These are phyloP conservation scores for Solanum neorickii DNA, from an alignment of 257 asterid genomes.

Conservation along the genomic window DNA sequence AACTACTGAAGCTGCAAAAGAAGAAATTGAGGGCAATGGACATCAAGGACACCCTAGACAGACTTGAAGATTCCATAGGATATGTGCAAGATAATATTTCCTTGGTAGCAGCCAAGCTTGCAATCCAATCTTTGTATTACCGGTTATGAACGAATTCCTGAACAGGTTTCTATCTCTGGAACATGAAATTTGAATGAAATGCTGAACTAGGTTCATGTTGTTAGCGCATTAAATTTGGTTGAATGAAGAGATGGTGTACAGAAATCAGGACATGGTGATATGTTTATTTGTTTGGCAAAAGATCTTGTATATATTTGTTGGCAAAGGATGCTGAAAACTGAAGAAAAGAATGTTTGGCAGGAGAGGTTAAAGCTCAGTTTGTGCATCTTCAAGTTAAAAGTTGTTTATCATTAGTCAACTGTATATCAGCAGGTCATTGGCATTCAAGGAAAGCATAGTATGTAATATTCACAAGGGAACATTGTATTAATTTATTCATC, in stretches of 20 bases:
- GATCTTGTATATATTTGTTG: neutral
- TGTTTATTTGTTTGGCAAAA: neutral
- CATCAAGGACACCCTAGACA: conserved; percentile 44
- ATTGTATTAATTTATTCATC: neutral
- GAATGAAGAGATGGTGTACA: neutral
- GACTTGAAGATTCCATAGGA: conserved; percentile 35
- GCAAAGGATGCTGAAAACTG: neutral
- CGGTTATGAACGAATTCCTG: neutral
- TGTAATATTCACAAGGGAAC: neutral
- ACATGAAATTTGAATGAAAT: neutral
- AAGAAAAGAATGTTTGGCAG: neutral
- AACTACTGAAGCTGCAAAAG: conserved; percentile 41
- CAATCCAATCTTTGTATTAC: conserved; percentile 52
- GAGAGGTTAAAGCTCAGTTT: neutral
- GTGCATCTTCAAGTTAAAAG: neutral
- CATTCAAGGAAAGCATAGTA: neutral
- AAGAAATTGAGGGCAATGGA: conserved; percentile 63
- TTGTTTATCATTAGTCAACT: neutral
- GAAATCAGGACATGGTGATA: neutral
- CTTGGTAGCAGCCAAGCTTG: conserved; percentile 69
- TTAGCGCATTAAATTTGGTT: neutral
- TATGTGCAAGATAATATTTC: conserved; percentile 36
- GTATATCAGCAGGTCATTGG: neutral
- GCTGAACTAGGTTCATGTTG: neutral
- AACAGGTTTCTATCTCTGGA: neutral